Evolutionary conservation across 139 green algal species (phyloP), one percentile per base, ranked within the genome.

Genomic region (Chlamydomonas schloesseri): DNA sequence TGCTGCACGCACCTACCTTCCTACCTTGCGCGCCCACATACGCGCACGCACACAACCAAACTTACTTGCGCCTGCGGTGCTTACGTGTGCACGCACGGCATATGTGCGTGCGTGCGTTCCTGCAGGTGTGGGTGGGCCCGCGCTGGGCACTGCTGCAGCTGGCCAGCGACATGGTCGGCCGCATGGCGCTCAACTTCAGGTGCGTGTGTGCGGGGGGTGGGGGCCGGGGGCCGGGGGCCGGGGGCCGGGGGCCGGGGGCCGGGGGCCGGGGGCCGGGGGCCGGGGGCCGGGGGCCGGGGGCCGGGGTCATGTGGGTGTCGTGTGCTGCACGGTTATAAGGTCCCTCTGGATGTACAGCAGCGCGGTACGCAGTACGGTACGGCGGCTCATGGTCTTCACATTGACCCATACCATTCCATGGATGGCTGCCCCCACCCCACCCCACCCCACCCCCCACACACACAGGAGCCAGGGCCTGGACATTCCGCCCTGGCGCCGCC

Each of bases 131-230:
- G 46, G 68, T 75, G 36, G 76, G 76, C 24, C 76, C 76, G 26
- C 60, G 58, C 24, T 29, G 14, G 0, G 58, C 36, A 3, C 60
- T 83, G 76, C 76, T 83, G 60, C 36, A 58, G 26, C 76, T 83
- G 76, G 76, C 76, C 26, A 37, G 57, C 21, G 0, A 28, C 37
- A 72, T 83, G 76, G 60, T 37, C 36, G 26, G 8, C 28, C 36
- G 24, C 26, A 71, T 82, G 74, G 74, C 74, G 34, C 33, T 82
- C 57, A 83, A 72, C 60, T 83, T 83, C 76, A 83, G 76, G 76
- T 83, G 31, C 20, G 42, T 50, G 64, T 36, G n/a, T 13, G 64
- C 4, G 64, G 24, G n/a, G 29, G 64, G 64, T 20, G 68, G 33
- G 33, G 68, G 18, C 18, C 9, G 28, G 20, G 33, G 33, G 9